A percentile compares a stretch with the other conserved stretches of the same genome.
phyloP scores from a whole-genome alignment of 2,329 filamentous ascomycete species.

The Emergomyces africanus region DNA sequence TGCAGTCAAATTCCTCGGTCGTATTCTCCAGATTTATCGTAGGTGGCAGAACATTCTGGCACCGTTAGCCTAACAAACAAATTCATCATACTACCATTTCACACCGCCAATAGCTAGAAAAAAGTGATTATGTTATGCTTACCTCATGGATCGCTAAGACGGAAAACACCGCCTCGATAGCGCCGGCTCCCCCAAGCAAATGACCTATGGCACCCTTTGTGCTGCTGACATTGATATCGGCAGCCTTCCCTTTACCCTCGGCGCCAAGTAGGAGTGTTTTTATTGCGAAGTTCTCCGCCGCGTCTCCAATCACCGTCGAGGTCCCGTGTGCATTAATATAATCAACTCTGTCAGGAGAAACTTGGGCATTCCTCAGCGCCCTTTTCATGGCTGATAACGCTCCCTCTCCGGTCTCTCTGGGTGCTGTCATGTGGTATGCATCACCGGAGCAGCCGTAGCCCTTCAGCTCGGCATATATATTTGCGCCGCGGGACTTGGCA shows the following conservation, averaged over 20 bases:
- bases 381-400: conserved; percentile 75
- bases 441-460: conserved; percentile 89
- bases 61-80: not conserved
- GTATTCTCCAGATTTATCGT: conserved; percentile 68
- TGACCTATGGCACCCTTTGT: conserved; percentile 92
- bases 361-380: conserved; percentile 58
- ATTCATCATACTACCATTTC: not conserved
- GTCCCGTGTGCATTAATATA: conserved; percentile 97
- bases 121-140: conserved; percentile 21
- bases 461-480: conserved; percentile 75
- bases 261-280: conserved; percentile 61
- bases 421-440: conserved; percentile 87
- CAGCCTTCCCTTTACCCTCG: conserved; percentile 49
- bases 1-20: conserved; percentile 59
- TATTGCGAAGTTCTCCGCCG: conserved; percentile 77
- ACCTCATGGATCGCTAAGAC: conserved; percentile 70
- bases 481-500: conserved; percentile 62
- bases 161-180: conserved; percentile 78
- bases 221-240: conserved; percentile 70
- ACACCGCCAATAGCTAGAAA: not conserved
- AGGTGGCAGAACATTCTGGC: conserved; percentile 64
- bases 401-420: conserved; percentile 67
- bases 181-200: conserved; percentile 79
- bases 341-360: conserved; percentile 60
- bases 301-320: conserved; percentile 71